A percentile compares a stretch with the other conserved stretches of the same genome.
These are phyloP conservation scores for Xylariaceae sp. DNA, from an alignment of 2,329 filamentous ascomycete species.

Conservation along the genomic window DNA sequence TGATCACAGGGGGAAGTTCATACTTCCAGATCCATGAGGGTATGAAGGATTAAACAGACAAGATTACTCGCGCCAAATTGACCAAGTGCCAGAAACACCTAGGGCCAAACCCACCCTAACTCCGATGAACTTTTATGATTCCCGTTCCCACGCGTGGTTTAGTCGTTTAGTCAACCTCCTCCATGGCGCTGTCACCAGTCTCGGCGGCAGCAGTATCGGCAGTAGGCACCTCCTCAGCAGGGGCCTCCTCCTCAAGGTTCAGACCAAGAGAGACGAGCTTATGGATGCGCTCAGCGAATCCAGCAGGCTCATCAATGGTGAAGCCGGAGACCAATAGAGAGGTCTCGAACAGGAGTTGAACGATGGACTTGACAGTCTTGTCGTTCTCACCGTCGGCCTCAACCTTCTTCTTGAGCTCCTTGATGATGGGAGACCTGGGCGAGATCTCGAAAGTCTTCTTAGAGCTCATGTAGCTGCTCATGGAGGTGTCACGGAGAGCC, in stretches of 20 bases:
- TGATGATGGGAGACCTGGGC: constrained; percentile 96
- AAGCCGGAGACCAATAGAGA: constrained; percentile 98
- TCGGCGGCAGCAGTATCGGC: constrained; percentile 67
- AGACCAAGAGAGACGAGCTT: constrained; percentile 98
- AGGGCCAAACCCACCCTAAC: constrained; percentile 50
- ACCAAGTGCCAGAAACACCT: constrained; percentile 43
- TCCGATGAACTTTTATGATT: constrained; percentile 50
- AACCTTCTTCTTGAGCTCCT: constrained; percentile 99
- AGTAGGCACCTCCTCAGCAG: constrained; percentile 66
- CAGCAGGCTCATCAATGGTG: constrained; percentile 98
- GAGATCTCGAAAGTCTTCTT: constrained; percentile 99
- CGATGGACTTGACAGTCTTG: constrained; percentile 98
- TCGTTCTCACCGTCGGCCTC: constrained; percentile 97
- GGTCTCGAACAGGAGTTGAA: constrained; percentile 98
- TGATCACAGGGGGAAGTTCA: constrained; percentile 30
- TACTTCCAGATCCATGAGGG: constrained; percentile 35
- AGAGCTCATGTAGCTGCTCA: constrained; percentile 99
- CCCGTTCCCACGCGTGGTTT: constrained; percentile 40
- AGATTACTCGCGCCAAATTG: constrained; percentile 39
- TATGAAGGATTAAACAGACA: constrained; percentile 42
- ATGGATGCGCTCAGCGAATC: constrained; percentile 99
- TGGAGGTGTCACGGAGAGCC: constrained; percentile 98
- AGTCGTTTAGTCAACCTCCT: constrained; percentile 91
- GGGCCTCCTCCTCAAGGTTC: constrained; percentile 94
- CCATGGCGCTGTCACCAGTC: constrained; percentile 93